These are phyloP conservation scores for Wickerhamomyces kurtzmanii DNA, from an alignment of 805 yeast genomes.

Conservation along the genomic window DNA sequence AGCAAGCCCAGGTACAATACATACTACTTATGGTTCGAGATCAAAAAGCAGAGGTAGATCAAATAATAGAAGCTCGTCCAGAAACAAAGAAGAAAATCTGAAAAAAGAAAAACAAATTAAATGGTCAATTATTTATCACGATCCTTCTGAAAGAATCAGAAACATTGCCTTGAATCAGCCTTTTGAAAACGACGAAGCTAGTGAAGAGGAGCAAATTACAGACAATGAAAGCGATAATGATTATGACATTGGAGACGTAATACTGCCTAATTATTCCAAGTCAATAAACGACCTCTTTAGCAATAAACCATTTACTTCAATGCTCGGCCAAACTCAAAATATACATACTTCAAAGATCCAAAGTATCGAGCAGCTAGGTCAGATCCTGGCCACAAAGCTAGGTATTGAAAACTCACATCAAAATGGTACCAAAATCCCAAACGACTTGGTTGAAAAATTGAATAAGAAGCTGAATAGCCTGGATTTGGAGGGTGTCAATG, in stretches of 20 bases:
- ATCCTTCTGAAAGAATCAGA: slow-evolving; percentile 58
- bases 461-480: slow-evolving; percentile 21
- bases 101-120: slow-evolving; percentile 31
- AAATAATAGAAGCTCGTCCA: no score
- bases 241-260: slow-evolving; percentile 25
- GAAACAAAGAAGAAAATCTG: no score
- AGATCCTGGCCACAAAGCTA: slow-evolving; percentile 46
- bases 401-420: slow-evolving; percentile 49
- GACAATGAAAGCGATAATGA: slow-evolving; percentile 30
- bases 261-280: slow-evolving; percentile 13
- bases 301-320: background rate
- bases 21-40: slow-evolving; percentile 13
- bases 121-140: slow-evolving; percentile 63
- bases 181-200: slow-evolving; percentile 16
- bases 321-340: no score
- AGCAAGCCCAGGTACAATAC: slow-evolving; percentile 11
- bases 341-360: no score
- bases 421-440: slow-evolving; percentile 23
- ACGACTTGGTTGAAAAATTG: slow-evolving; percentile 18
- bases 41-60: slow-evolving; percentile 20
- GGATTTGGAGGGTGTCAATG: slow-evolving; percentile 34
- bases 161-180: no score
- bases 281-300: slow-evolving; percentile 23
- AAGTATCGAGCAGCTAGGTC: slow-evolving; percentile 44
- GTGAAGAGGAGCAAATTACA: slow-evolving; percentile 51